phyloP scores from a whole-genome alignment of 1,139 yeast species.

The Debaryomyces udenii region DNA sequence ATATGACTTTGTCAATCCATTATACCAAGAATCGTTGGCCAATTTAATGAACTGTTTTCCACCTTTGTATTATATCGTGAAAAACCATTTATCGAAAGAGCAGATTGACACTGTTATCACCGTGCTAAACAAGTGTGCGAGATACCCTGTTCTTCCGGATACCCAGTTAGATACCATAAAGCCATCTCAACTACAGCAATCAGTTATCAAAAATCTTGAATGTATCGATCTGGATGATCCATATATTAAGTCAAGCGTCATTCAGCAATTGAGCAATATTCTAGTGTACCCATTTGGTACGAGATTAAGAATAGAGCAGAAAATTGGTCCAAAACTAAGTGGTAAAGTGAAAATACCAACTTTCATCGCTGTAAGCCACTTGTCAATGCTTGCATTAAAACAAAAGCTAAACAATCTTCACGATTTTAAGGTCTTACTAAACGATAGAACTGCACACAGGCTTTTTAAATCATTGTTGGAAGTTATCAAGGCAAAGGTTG shows the following conservation, averaged over 20 bases:
- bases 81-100: slow-evolving; percentile 27
- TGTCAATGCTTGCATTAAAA: slow-evolving; percentile 47
- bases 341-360: slow-evolving; percentile 58
- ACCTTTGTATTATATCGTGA: slow-evolving; percentile 41
- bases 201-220: slow-evolving; percentile 50
- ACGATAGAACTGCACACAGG: slow-evolving; percentile 48
- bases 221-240: slow-evolving; percentile 34
- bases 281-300: slow-evolving; percentile 62
- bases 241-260: slow-evolving; percentile 45
- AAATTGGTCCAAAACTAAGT: slow-evolving; percentile 29
- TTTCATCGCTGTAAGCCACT: slow-evolving; percentile 63
- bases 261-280: slow-evolving; percentile 57
- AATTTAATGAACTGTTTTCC: slow-evolving; percentile 56
- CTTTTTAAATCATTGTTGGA: slow-evolving; percentile 29
- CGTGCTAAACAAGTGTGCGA: slow-evolving; percentile 59
- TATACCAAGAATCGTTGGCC: slow-evolving; percentile 60
- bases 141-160: slow-evolving; percentile 67
- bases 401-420: slow-evolving; percentile 33
- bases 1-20: slow-evolving; percentile 56
- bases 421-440: slow-evolving; percentile 39
- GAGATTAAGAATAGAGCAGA: slow-evolving; percentile 52
- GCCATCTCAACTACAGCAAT: slow-evolving; percentile 58
- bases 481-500: slow-evolving; percentile 34
- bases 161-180: slow-evolving; percentile 43
- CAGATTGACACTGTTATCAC: slow-evolving; percentile 48